A percentile compares a stretch with the other conserved stretches of the same genome.
Evolutionary conservation across 495 filamentous ascomycete genomes (phyloP).

Genomic region (Penicillium arizonense): DNA sequence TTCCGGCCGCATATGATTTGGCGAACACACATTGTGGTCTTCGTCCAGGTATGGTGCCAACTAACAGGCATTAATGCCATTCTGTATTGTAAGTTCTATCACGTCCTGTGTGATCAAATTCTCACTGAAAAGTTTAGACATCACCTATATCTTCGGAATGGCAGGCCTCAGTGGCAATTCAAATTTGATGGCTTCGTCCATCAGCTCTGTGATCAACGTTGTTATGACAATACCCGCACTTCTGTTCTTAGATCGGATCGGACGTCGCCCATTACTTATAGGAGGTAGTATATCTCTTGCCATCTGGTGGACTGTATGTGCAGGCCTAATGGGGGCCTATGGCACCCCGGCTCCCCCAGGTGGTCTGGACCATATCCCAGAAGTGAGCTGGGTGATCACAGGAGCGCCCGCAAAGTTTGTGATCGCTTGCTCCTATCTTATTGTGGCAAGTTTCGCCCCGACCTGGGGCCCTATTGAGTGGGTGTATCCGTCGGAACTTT

Average conservation of each 20-base stretch:
- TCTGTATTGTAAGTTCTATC: background rate
- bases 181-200: slow-evolving; percentile 56
- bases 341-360: slow-evolving; percentile 41
- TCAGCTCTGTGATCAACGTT: slow-evolving; percentile 60
- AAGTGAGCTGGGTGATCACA: slow-evolving; percentile 21
- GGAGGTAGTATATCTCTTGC: slow-evolving; percentile 59
- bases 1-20: slow-evolving; percentile 64
- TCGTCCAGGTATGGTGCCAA: slow-evolving; percentile 74
- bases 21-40: slow-evolving; percentile 63
- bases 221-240: slow-evolving; percentile 44
- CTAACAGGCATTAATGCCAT: slow-evolving; percentile 77
- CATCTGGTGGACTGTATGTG: slow-evolving; percentile 50
- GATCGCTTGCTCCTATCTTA: slow-evolving; percentile 58
- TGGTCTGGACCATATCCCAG: slow-evolving; percentile 20
- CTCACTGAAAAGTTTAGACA: slow-evolving; percentile 16
- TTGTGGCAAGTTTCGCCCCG: slow-evolving; percentile 49
- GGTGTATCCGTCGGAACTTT: slow-evolving; percentile 61
- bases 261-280: slow-evolving; percentile 55
- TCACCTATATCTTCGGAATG: slow-evolving; percentile 62
- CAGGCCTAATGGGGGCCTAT: slow-evolving; percentile 52
- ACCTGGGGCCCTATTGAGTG: slow-evolving; percentile 59
- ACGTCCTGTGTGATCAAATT: slow-evolving; percentile 16
- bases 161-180: slow-evolving; percentile 50
- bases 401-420: slow-evolving; percentile 34
- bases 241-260: slow-evolving; percentile 53